phyloP scores from a whole-genome alignment of 208 protist genomes.

The Acanthamoeba triangularis region DNA sequence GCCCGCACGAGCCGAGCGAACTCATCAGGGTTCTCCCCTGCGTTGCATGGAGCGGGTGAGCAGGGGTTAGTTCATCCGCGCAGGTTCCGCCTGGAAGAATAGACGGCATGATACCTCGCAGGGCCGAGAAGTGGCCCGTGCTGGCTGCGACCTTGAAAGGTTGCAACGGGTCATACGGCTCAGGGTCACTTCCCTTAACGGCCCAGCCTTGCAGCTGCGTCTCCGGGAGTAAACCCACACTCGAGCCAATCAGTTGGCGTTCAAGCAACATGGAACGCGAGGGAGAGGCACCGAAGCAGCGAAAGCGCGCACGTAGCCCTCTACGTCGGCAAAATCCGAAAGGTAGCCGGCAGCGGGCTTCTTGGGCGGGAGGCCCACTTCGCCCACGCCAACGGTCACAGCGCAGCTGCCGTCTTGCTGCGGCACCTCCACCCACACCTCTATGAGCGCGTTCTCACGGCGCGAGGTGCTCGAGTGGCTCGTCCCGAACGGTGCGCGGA shows the following conservation, averaged over 20 bases:
- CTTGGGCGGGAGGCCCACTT: constrained; percentile 48
- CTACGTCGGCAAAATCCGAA: constrained; percentile 3
- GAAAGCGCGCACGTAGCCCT: constrained; percentile 29
- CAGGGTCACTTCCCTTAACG: neutral
- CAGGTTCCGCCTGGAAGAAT: no score
- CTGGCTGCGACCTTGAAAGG: neutral
- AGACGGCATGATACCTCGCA: neutral
- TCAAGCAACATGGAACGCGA: neutral
- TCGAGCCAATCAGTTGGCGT: no score
- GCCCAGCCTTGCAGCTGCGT: neutral
- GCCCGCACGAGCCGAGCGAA: neutral
- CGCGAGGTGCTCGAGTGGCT: constrained; percentile 45
- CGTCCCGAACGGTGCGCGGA: constrained; percentile 29
- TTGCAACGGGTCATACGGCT: neutral
- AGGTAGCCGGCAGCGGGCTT: constrained; percentile 55
- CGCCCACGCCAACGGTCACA: neutral
- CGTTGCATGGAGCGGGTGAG: neutral
- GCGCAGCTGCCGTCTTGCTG: neutral
- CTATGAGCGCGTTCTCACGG: constrained; percentile 53
- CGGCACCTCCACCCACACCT: constrained; percentile 31
- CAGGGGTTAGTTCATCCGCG: neutral
- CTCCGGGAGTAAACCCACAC: neutral
- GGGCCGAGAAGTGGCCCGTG: neutral
- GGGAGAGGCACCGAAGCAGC: neutral
- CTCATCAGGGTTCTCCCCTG: neutral